A percentile compares a stretch with the other conserved stretches of the same genome.
Conservation (phyloP, 148 eudicot species). For the Rhododendron vialii region DNA sequence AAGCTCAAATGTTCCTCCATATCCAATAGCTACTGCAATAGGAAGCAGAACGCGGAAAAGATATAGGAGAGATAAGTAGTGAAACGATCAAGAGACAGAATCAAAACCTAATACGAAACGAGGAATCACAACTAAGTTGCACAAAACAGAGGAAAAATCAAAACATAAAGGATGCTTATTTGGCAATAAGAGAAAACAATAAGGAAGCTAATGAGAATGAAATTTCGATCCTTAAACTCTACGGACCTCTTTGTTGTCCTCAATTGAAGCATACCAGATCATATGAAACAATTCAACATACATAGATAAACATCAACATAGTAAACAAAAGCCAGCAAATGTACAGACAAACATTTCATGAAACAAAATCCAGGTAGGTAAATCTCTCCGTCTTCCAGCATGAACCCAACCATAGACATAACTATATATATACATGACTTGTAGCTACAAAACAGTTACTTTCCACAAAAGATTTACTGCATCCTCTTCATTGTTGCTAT, state of each 20-base stretch:
- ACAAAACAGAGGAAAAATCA: neutral
- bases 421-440: neutral
- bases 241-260: neutral
- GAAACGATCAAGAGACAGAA: neutral
- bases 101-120: neutral
- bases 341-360: neutral
- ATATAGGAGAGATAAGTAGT: neutral
- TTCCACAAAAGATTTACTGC: neutral
- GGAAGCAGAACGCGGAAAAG: neutral
- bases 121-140: neutral
- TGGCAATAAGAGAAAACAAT: neutral
- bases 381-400: conserved; percentile 4
- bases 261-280: neutral
- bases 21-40: neutral
- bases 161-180: neutral
- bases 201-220: neutral
- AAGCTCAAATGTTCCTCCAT: neutral
- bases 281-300: neutral
- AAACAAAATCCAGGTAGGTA: neutral
- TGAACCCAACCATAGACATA: neutral
- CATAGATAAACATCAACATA: neutral
- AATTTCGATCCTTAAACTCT: neutral
- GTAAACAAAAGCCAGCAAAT: neutral
- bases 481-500: neutral
- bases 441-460: neutral